Percentiles rank a stretch among this genome's conserved stretches.
These are phyloP conservation scores for Cinnamomum chago DNA, from an alignment of 164 flowering plant genomes.

Conservation along the genomic window DNA sequence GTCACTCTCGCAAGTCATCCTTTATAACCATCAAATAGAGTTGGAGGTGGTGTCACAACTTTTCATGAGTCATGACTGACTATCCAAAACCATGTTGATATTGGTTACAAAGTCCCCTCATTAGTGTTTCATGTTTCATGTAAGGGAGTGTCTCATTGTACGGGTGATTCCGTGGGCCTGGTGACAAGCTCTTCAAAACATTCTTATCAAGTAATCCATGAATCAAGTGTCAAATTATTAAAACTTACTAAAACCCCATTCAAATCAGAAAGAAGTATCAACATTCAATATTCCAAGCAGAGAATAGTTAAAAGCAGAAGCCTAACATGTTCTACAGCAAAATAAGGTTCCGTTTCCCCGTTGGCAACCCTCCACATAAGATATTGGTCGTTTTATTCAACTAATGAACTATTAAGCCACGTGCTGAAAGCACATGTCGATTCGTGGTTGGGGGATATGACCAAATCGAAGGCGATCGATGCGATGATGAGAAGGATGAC, in stretches of 20 bases:
- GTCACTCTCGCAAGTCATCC: no score
- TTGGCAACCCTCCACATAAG: not conserved
- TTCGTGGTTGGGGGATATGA: not conserved
- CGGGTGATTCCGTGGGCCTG: not conserved
- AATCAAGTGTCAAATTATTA: no score
- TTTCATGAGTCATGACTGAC: no score
- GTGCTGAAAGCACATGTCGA: not conserved
- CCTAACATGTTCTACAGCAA: not conserved
- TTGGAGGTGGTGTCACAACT: no score
- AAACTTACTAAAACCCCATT: no score
- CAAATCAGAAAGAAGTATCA: not conserved
- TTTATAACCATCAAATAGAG: no score
- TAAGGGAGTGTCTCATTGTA: not conserved
- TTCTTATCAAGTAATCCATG: not conserved
- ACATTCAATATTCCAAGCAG: not conserved
- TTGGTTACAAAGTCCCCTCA: not conserved
- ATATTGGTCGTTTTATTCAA: not conserved
- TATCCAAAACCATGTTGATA: no score
- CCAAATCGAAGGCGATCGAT: not conserved
- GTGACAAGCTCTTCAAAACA: not conserved
- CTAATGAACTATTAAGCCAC: no score
- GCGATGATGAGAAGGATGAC: not conserved
- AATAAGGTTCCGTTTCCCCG: not conserved
- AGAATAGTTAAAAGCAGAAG: no score
- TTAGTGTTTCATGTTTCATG: not conserved